Percentiles rank a stretch among this genome's conserved stretches.
phyloP scores from a whole-genome alignment of 208 protist species.

The Leptomonas pyrrhocoris region DNA sequence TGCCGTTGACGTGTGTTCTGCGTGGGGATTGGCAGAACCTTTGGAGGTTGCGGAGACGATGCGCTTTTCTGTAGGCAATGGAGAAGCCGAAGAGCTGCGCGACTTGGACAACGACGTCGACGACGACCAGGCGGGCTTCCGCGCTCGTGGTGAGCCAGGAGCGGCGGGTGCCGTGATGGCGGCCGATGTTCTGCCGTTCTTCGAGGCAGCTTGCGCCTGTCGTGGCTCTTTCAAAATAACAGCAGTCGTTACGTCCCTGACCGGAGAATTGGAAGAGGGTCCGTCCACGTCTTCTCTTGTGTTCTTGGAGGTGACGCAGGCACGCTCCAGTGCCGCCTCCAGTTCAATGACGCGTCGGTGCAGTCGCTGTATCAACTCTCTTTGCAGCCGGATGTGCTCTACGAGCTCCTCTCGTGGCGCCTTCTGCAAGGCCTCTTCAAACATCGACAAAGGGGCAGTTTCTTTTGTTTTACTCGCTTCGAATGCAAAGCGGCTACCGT shows the following conservation, averaged over 20 bases:
- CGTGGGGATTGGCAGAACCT: neutral
- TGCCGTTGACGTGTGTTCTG: neutral
- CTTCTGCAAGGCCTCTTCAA: slow-evolving; percentile 36
- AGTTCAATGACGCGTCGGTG: slow-evolving; percentile 58
- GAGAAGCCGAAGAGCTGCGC: neutral
- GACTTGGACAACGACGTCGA: neutral
- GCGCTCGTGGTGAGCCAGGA: neutral
- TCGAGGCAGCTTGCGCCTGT: neutral
- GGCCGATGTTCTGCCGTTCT: neutral
- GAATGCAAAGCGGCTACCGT: neutral
- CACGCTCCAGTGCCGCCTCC: slow-evolving; percentile 37
- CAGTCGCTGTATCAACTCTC: slow-evolving; percentile 64
- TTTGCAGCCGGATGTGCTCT: slow-evolving; percentile 61
- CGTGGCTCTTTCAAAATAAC: neutral
- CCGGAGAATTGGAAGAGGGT: neutral
- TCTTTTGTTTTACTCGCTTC: too few relatives aligned
- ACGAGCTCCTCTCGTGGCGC: slow-evolving; percentile 63
- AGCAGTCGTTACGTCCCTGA: neutral
- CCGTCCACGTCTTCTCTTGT: neutral
- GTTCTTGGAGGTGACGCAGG: neutral
- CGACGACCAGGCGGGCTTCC: neutral
- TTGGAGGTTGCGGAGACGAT: neutral
- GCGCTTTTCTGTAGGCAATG: neutral
- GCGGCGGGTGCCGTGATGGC: neutral
- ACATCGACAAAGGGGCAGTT: slow-evolving; percentile 9